phyloP scores from a whole-genome alignment of 805 yeast genomes.

The Candida manassasensis region DNA sequence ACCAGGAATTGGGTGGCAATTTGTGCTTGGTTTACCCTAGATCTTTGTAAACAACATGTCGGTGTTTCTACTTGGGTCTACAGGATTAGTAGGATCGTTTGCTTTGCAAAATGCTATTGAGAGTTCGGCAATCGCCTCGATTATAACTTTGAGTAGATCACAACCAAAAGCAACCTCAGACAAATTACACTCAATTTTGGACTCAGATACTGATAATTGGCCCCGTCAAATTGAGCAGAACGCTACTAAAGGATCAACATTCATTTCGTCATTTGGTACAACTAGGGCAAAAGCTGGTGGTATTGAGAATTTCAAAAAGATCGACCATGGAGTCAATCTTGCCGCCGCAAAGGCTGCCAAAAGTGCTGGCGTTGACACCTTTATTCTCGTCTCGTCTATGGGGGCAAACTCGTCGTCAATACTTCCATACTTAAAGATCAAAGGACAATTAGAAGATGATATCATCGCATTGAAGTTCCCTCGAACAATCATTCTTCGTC shows the following conservation, averaged over 20 bases:
- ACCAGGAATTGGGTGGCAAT: too few species aligned
- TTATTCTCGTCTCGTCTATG: constrained; percentile 58
- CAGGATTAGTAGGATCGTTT: constrained; percentile 70
- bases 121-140: constrained; percentile 30
- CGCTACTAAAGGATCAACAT: constrained; percentile 31
- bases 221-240: constrained; percentile 28
- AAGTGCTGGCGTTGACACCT: constrained; percentile 60
- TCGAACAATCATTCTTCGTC: constrained; percentile 70
- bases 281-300: constrained; percentile 71
- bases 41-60: too few species aligned
- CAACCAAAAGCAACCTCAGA: constrained; percentile 25
- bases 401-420: constrained; percentile 59
- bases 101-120: constrained; percentile 44
- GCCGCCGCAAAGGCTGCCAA: constrained; percentile 71
- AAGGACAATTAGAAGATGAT: constrained; percentile 74
- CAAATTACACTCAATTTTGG: constrained; percentile 38
- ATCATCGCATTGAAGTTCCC: constrained; percentile 59
- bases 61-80: constrained; percentile 53
- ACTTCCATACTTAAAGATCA: constrained; percentile 61
- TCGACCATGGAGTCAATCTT: constrained; percentile 72
- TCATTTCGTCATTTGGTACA: constrained; percentile 72
- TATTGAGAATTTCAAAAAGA: constrained; percentile 59
- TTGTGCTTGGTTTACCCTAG: too few species aligned
- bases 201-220: constrained; percentile 51
- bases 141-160: constrained; percentile 52